phyloP scores from a whole-genome alignment of 306 rosid genomes.

The Ormosia semicastrata region DNA sequence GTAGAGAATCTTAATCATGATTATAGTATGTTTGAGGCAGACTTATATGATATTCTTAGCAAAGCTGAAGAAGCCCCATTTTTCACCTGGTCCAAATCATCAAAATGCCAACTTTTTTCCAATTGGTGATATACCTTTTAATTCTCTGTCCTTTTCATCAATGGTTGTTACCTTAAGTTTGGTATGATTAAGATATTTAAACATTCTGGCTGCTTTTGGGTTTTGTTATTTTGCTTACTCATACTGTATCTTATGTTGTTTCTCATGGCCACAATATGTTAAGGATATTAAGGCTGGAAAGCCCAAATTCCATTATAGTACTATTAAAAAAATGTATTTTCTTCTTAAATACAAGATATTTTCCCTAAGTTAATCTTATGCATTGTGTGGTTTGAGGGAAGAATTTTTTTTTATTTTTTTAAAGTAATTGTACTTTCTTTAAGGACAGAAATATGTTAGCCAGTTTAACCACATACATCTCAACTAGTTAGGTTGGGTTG shows the following conservation, averaged over 20 bases:
- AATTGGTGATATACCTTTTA: constrained; percentile 76
- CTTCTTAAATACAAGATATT: neutral
- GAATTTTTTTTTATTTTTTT: neutral
- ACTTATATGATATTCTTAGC: constrained; percentile 86
- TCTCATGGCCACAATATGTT: constrained; percentile 59
- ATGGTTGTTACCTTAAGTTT: constrained; percentile 89
- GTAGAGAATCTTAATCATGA: constrained; percentile 45
- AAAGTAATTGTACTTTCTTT: neutral
- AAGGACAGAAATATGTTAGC: constrained; percentile 10
- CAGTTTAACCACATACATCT: neutral
- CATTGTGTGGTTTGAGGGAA: constrained; percentile 3
- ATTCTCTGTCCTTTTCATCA: constrained; percentile 88
- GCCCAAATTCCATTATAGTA: constrained; percentile 80
- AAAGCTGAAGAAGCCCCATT: constrained; percentile 77
- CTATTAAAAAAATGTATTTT: constrained; percentile 80
- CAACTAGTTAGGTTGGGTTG: constrained; percentile 20
- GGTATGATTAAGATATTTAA: constrained; percentile 47
- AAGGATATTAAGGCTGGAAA: constrained; percentile 81
- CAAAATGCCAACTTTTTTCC: constrained; percentile 82
- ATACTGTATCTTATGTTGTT: constrained; percentile 21
- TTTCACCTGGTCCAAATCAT: constrained; percentile 95
- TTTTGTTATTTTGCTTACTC: constrained; percentile 1
- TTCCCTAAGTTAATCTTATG: neutral
- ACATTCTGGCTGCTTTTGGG: neutral
- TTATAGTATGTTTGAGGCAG: constrained; percentile 62